Evolutionary conservation across 2,329 filamentous ascomycete species (phyloP), one percentile per base, ranked within the genome.

Genomic region (Fusarium newnesense): DNA sequence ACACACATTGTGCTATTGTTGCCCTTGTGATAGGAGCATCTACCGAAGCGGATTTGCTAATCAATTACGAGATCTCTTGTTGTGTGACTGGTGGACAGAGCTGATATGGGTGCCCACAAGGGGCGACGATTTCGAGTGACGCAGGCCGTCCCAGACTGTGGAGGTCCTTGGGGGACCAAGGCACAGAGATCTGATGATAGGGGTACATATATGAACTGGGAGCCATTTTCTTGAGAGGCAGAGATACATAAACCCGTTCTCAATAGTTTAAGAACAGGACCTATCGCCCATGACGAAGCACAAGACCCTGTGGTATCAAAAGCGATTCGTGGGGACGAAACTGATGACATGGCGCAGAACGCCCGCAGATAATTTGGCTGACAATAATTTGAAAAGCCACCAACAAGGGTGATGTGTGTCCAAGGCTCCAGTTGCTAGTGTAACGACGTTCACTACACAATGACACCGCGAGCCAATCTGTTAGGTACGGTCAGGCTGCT

Each of bases 1-100:
- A 24, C 49, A 42, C 57, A 69, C 63, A 47, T 28, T 59, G 52
- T 44, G 53, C 40, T 47, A 39, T 58, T 52, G 36, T 50, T 40
- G 32, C 37, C 13, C 26, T 66, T 36, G 54, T 52, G 50, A 44
- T 19, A 54, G 60, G 63, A 60, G 43, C 34, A 74, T 74, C 67
- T 74, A 74, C 71, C 67, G 71, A 74, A 60, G 46, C 36, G 71
- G 32, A 44, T 32, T 60, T 47, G 46, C 43, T 43, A 56, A n/a
- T 28, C 30, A 74, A 32, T 24, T 50, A 42, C 56, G 30, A 60
- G 67, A 57, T 57, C 42, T 64, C 28, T 30, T 32, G 30, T 47
- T 72, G 67, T 72, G 49, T 61, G 13, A 74, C 71, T 43, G 46
- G 36, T 42, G 28, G 43, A 64, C 18, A 52, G 30, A 36, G 28